Base-by-base conservation (phyloP, 176 grass and related monocot species). In the Calamus simplicifolius region DNA sequence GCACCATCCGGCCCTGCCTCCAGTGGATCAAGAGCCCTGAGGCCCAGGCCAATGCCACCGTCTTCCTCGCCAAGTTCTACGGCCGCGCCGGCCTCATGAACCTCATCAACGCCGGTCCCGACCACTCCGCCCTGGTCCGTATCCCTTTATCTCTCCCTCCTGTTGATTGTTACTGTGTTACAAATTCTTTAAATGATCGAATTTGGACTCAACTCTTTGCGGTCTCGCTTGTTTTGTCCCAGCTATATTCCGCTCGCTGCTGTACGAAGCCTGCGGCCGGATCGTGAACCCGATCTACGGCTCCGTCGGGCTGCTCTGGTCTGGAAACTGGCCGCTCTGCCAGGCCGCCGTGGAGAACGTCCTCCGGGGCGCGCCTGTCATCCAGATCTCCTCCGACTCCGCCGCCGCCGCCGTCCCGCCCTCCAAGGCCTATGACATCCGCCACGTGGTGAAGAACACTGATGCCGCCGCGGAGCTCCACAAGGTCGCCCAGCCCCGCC, bases 41-140 rank as follows among this genome's bases (percentile, higher is more conserved):
- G 13, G 63, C 59, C 4, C 79, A 75, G 59, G 79, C 71, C 16
- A 75, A 81, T 2, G 66, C 79, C 52, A 81, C 72, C 27, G 26
- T 81, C 58, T 81, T 81, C 63, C 71, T 81, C 19, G 72, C 79
- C 23, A 81, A 81, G 52, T 81, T 81, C 66, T 81, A 81, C 15
- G 72, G 65, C 53, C 79, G 79, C 35, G 66, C 65, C 59, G 72
- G 66, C 6, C 71, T 81, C 26, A 64, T 81, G 17, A 75, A 81
- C 51, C 79, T 81, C 52, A 69, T 81, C 6, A 50, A 58, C 29
- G 25, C 64, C 3, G 70, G 71, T 4, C 58, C 78, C 18, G 56
- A 64, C 18, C 50, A 75, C 23, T 74, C 23, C 71, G 78, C 3
- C 58, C 71, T 5, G 70, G 69, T 80, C 68, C 1, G 21, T 51